Evolutionary conservation across 371 early-diverging fungal genomes (phyloP).

Genomic region (Blastocladiella emersonii): DNA sequence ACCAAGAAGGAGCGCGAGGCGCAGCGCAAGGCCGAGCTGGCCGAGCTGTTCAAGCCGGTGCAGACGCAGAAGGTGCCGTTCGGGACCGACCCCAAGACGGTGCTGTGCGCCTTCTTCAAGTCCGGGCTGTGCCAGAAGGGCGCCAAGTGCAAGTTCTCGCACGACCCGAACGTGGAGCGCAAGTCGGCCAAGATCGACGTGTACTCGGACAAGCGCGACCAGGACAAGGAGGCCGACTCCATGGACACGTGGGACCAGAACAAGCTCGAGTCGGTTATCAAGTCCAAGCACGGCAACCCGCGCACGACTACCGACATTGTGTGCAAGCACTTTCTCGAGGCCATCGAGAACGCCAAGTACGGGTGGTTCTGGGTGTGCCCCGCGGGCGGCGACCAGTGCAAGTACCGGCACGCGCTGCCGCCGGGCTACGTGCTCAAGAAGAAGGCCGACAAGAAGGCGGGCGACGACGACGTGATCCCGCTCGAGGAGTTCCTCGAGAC

Average conservation of each 20-base stretch:
- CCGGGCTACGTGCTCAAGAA: conserved; percentile 92
- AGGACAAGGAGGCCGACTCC: conserved; percentile 43
- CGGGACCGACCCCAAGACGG: conserved; percentile 97
- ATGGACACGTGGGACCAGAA: conserved; percentile 93
- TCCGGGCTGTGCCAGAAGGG: conserved; percentile 87
- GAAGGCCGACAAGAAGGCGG: conserved; percentile 57
- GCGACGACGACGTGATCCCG: conserved; percentile 69
- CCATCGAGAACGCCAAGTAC: conserved; percentile 92
- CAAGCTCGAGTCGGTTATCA: conserved; percentile 77
- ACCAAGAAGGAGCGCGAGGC: conserved; percentile 51
- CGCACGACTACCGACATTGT: conserved; percentile 91
- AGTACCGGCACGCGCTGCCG: conserved; percentile 92
- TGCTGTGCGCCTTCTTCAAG: conserved; percentile 89
- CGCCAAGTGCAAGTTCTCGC: conserved; percentile 95
- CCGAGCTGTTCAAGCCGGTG: conserved; percentile 79
- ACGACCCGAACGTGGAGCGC: conserved; percentile 80
- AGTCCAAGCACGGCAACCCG: conserved; percentile 64
- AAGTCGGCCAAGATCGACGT: conserved; percentile 80
- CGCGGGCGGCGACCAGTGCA: conserved; percentile 48
- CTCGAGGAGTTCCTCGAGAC: conserved; percentile 93
- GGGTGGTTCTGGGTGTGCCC: conserved; percentile 99
- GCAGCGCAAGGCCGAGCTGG: conserved; percentile 63
- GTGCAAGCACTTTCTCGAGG: conserved; percentile 71
- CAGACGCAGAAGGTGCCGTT: conserved; percentile 59
- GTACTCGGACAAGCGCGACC: conserved; percentile 69